A percentile compares a stretch with the other conserved stretches of the same genome.
These are phyloP conservation scores for Mortierella sp. DNA, from an alignment of 371 early-diverging fungal genomes.

Conservation along the genomic window DNA sequence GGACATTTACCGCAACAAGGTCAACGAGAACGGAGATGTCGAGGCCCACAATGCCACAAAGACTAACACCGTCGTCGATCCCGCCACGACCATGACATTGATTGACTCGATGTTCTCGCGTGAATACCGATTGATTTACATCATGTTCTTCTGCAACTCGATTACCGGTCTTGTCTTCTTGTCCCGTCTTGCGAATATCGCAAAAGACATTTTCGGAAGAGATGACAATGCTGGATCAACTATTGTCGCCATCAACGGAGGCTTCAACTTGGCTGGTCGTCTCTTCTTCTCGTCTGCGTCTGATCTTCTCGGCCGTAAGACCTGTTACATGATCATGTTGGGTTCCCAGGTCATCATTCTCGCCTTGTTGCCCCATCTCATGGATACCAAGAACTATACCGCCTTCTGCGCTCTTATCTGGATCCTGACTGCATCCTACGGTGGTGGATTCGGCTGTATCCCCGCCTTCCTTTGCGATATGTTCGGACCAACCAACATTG, in stretches of 20 bases:
- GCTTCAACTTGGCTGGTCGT: conserved; percentile 71
- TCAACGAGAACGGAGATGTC: conserved; percentile 23
- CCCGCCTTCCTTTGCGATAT: conserved; percentile 77
- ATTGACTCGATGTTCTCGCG: conserved; percentile 59
- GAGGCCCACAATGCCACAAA: conserved; percentile 24
- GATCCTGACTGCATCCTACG: conserved; percentile 64
- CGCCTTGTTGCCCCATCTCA: conserved; percentile 60
- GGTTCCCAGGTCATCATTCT: conserved; percentile 60
- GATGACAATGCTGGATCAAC: conserved; percentile 55
- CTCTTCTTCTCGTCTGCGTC: conserved; percentile 63
- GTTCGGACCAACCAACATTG: conserved; percentile 74
- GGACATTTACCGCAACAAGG: conserved; percentile 60
- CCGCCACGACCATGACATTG: conserved; percentile 55
- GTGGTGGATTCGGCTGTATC: conserved; percentile 75
- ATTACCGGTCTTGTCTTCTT: conserved; percentile 69
- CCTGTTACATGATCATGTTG: conserved; percentile 63
- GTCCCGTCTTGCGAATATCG: conserved; percentile 69
- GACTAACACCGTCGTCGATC: conserved; percentile 19
- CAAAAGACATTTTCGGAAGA: conserved; percentile 59
- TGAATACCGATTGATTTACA: conserved; percentile 67
- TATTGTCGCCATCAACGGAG: conserved; percentile 72
- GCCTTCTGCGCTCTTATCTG: conserved; percentile 61
- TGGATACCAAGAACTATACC: conserved; percentile 57
- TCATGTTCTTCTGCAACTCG: conserved; percentile 67
- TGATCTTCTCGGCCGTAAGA: conserved; percentile 69